phyloP scores from a whole-genome alignment of 495 filamentous ascomycete species.

The Tuber aestivum region DNA sequence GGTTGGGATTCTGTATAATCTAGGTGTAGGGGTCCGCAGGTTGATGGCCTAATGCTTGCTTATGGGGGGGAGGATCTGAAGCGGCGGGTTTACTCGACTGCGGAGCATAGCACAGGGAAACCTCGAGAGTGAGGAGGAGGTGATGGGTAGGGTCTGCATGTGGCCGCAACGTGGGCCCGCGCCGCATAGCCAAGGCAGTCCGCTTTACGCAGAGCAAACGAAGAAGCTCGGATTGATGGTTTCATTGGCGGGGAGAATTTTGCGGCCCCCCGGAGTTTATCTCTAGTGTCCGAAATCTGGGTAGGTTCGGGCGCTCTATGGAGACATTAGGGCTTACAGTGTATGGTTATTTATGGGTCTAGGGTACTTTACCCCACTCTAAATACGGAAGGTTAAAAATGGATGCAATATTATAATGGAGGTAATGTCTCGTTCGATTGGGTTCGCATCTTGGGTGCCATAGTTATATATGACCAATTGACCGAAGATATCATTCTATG shows the following conservation, averaged over 20 bases:
- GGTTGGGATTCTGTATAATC: constrained; percentile 62
- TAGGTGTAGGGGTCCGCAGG: constrained; percentile 65
- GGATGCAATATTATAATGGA: neutral
- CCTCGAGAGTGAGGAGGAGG: constrained; percentile 57
- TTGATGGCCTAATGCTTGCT: constrained; percentile 70
- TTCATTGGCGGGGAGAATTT: constrained; percentile 65
- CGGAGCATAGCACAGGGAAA: constrained; percentile 66
- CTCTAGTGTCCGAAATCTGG: neutral
- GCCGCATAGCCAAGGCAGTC: constrained; percentile 63
- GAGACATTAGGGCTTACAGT: neutral
- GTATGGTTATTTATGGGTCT: neutral
- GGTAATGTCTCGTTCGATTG: neutral
- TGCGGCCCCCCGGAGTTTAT: constrained; percentile 40
- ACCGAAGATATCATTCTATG: neutral
- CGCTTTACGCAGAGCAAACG: constrained; percentile 60
- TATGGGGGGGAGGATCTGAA: constrained; percentile 70
- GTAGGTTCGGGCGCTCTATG: neutral
- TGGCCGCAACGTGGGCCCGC: constrained; percentile 80
- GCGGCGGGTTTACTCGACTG: constrained; percentile 59
- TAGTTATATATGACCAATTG: neutral
- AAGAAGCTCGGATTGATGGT: constrained; percentile 63
- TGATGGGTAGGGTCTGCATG: constrained; percentile 61
- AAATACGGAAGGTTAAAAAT: neutral
- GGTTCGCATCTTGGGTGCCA: neutral
- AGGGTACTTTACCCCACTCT: neutral